A percentile compares a stretch with the other conserved stretches of the same genome.
Evolutionary conservation across 1,284 basidiomycete genomes (phyloP).

Genomic region (Phylloporus gajari): DNA sequence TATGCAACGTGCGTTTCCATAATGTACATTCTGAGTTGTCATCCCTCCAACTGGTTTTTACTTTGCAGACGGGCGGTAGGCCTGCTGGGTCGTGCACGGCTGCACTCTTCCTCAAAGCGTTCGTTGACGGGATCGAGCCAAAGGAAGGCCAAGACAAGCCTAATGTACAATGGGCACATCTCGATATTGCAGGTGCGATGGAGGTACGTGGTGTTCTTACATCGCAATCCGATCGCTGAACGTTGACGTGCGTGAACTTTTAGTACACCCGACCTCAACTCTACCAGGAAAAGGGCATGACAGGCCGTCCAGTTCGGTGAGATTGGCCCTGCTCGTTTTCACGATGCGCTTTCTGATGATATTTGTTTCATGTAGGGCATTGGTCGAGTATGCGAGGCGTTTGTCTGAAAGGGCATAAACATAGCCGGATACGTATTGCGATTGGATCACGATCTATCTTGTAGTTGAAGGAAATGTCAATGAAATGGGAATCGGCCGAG

Average conservation of each 20-base stretch:
- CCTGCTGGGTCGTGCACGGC: slow-evolving; percentile 85
- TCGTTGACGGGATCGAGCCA: slow-evolving; percentile 76
- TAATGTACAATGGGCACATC: slow-evolving; percentile 78
- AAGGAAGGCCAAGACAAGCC: slow-evolving; percentile 59
- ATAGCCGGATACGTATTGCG: not conserved
- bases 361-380: slow-evolving; percentile 24
- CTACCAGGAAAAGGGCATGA: slow-evolving; percentile 83
- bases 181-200: slow-evolving; percentile 89
- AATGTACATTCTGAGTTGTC: not conserved
- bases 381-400: slow-evolving; percentile 41
- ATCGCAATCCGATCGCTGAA: not conserved
- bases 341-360: slow-evolving; percentile 3
- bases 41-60: slow-evolving; percentile 8
- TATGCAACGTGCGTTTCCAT: slow-evolving; percentile 73
- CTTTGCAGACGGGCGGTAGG: slow-evolving; percentile 65
- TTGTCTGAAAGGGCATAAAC: slow-evolving; percentile 33
- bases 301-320: slow-evolving; percentile 75
- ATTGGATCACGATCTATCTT: slow-evolving; percentile 6
- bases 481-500: not conserved
- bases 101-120: slow-evolving; percentile 87
- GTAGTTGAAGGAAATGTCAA: not conserved
- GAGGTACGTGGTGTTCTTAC: slow-evolving; percentile 53
- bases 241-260: slow-evolving; percentile 8
- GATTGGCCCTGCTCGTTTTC: slow-evolving; percentile 8
- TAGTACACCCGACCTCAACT: slow-evolving; percentile 65